A percentile compares a stretch with the other conserved stretches of the same genome.
Evolutionary conservation across 305 asterid species (phyloP).

Genomic region (Plantago coronopus): DNA sequence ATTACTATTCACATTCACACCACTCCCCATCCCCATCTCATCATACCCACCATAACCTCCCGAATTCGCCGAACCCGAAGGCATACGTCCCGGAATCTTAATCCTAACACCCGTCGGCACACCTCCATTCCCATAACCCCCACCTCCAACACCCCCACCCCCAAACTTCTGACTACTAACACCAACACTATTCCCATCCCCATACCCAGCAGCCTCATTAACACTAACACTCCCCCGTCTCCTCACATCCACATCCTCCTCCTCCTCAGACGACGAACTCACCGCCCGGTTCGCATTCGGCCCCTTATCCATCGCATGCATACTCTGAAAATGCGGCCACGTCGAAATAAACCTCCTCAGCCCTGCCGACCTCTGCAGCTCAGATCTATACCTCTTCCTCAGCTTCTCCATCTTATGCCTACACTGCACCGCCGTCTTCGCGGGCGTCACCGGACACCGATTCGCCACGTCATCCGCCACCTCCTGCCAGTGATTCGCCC

Average conservation of each 20-base stretch:
- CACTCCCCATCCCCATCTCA: conserved; percentile 29
- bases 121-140: conserved; percentile 38
- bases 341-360: conserved; percentile 58
- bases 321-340: conserved; percentile 81
- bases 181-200: conserved; percentile 20
- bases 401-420: conserved; percentile 99
- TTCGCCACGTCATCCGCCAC: conserved; percentile 76
- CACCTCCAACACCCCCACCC: conserved; percentile 18
- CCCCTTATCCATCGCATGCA: conserved; percentile 89
- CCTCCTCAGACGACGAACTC: conserved; percentile 40
- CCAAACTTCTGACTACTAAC: conserved; percentile 16
- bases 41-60: conserved; percentile 39
- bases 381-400: conserved; percentile 77
- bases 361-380: conserved; percentile 83
- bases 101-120: conserved; percentile 56
- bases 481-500: conserved; percentile 90
- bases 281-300: conserved; percentile 47
- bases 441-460: conserved; percentile 42
- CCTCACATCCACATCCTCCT: conserved; percentile 34
- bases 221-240: no score
- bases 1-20: conserved; percentile 31
- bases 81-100: conserved; percentile 57
- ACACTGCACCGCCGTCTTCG: conserved; percentile 89
- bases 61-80: conserved; percentile 22
- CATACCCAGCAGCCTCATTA: conserved; percentile 20